Base-by-base conservation (phyloP, 495 filamentous ascomycete species). In the Lophiotrema nucula region DNA sequence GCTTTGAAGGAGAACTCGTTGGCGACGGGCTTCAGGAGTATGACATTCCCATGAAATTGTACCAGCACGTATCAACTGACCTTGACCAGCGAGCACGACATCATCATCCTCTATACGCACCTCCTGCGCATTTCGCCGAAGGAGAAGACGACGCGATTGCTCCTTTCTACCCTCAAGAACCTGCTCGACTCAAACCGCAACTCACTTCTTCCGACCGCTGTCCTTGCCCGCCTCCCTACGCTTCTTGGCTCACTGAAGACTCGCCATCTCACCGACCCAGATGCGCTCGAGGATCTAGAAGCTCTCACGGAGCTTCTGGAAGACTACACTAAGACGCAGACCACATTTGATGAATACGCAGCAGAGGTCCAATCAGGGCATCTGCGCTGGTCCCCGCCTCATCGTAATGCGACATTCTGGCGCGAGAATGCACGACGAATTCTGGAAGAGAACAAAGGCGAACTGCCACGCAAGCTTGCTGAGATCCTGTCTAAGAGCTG, bases 291-390 rank as follows among this genome's bases (percentile, higher is more conserved):
- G 60, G 93, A 98, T 70, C 81, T 97, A 12, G 77, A 82, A 51
- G 77, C 75, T 19, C 78, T 98, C 13, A 85, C 77, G 21, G 83
- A 87, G 38, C 86, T 92, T 74, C 76, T 97, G 35, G 90, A 95
- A 21, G 91, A 93, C 45, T 97, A 97, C 72, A 92, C 91, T 60
- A 90, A 89, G 69, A 93, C 89, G 33, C 95, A 97, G 75, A 98
- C 95, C 4, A 98, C 92, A 0, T 95, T 98, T 63, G 92, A 96
- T 72, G 86, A 95, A 69, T 98, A 98, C 71, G 88, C 90, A 12
- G 86, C 88, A 39, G 93, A 98, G 73, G 76, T 98, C 28, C 82
- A 88, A 46, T 84, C 88, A 3, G 92, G 93, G 31, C 91, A 95
- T 69, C 80, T 98, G 37, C 85, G 90, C 65, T 98, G 93, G 93